Conservation (phyloP, 768 basidiomycete genomes). For the Amanita phalloides region DNA sequence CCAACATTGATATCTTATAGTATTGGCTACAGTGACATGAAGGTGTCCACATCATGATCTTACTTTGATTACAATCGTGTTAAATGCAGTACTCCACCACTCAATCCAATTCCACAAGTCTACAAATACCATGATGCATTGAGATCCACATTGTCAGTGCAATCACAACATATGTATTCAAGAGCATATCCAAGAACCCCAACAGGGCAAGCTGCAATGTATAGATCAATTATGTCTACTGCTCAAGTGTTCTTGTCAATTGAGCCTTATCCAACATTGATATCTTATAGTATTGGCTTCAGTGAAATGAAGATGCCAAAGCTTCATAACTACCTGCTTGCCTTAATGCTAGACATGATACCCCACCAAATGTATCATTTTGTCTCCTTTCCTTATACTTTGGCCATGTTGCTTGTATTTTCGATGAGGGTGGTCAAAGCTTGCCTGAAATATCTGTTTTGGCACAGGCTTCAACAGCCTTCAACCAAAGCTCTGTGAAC, state of each 20-base stretch:
- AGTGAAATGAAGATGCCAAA: background rate
- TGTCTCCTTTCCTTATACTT: constrained; percentile 58
- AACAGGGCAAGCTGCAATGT: too few relatives aligned
- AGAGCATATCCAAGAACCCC: background rate
- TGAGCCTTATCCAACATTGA: background rate
- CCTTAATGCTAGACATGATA: constrained; percentile 17
- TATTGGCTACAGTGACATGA: background rate
- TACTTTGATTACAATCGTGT: too few relatives aligned
- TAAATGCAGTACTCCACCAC: background rate
- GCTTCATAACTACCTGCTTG: constrained; percentile 5
- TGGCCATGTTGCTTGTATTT: constrained; percentile 52
- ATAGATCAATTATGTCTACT: background rate
- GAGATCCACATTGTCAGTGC: background rate
- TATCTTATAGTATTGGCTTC: background rate
- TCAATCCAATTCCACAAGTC: background rate
- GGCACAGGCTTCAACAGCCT: constrained; percentile 12
- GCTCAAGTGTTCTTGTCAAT: background rate
- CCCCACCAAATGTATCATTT: constrained; percentile 27
- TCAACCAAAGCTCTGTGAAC: background rate
- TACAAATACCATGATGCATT: background rate
- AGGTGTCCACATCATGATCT: background rate
- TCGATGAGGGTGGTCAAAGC: constrained; percentile 54
- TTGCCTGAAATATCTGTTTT: constrained; percentile 39
- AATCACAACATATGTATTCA: background rate
- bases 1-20: background rate